Evolutionary conservation across 176 grass and related monocot species (phyloP).

Genomic region (Oryza rufipogon): DNA sequence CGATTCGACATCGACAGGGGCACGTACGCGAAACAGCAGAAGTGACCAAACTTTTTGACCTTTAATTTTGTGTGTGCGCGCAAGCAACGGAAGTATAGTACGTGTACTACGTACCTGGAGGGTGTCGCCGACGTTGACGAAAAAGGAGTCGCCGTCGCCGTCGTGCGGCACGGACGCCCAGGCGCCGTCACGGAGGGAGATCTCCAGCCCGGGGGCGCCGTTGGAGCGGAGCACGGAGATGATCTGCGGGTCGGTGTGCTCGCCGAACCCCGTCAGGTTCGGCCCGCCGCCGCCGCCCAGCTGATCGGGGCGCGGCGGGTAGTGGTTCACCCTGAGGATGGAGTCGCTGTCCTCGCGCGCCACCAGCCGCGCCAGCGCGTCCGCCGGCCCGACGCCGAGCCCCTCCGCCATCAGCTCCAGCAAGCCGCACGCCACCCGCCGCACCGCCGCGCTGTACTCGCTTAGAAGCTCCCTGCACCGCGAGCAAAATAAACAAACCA

Average conservation of each 20-base stretch:
- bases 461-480: conserved; percentile 56
- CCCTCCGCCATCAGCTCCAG: conserved; percentile 90
- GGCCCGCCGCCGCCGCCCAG: conserved; percentile 13
- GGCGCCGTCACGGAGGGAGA: conserved; percentile 54
- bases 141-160: conserved; percentile 63
- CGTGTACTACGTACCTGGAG: conserved; percentile 59
- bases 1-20: conserved; percentile 4
- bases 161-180: conserved; percentile 87
- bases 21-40: neutral
- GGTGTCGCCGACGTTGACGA: conserved; percentile 86
- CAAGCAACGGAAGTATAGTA: neutral
- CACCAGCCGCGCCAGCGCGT: conserved; percentile 65
- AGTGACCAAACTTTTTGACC: neutral
- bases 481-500: neutral
- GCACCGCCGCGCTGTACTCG: conserved; percentile 71
- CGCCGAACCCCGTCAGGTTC: conserved; percentile 81
- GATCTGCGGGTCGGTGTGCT: conserved; percentile 96
- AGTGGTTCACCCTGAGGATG: conserved; percentile 80
- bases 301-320: conserved; percentile 60
- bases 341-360: conserved; percentile 66
- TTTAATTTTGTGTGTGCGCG: too few species aligned
- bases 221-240: conserved; percentile 88
- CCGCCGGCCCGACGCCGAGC: conserved; percentile 43
- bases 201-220: conserved; percentile 78
- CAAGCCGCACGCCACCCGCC: conserved; percentile 56